Base-by-base conservation (phyloP, 2,329 filamentous ascomycete species). In the Sclerotinia nivalis region DNA sequence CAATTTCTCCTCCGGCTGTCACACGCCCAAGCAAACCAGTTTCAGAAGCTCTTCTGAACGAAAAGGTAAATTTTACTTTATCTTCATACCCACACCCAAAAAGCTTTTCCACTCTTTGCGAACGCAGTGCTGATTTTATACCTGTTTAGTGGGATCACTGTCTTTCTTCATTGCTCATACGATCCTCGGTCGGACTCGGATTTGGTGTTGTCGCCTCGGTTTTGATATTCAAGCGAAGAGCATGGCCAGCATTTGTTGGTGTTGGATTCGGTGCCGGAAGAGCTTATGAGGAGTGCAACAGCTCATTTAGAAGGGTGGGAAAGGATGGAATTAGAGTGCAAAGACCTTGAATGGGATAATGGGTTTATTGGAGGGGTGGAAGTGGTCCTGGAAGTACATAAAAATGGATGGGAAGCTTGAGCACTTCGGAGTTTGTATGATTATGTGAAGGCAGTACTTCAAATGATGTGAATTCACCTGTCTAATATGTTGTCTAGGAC, bases 201-300 rank as follows among this genome's bases (percentile, higher is more conserved):
- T 99, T 99, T 84, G 96, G 96, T 80, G 91, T 99, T 81, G 93
- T 99, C 83, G 98, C 99, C 86, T 98, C 96, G 72, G 94, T 99
- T 72, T 91, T 99, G 71, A 84, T 99, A 69, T 99, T 99, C 89
- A 97, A 97, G 88, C 91, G 96, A 82, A 91, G 96, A 84, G 93
- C 96, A 75, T 99, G 95, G 93, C 96, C 96, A 70, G 96, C 94
- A n/a, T 96, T 93, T 80, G 88, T 97, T 75, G 96, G 96, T 74
- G 87, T 95, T 69, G 96, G 96, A 70, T 98, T 99, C 81, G 96
- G 96, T 80, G 94, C 94, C 74, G 96, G 96, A 78, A 89, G 96
- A 78, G 96, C 96, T 70, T 99, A 97, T 86, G 96, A 99, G 83
- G 96, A 99, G 86, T 97, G 96, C 83, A 97, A 99, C 85, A 72